Base-by-base conservation (phyloP, 2,329 filamentous ascomycete genomes). In the Metarhizium rileyi region DNA sequence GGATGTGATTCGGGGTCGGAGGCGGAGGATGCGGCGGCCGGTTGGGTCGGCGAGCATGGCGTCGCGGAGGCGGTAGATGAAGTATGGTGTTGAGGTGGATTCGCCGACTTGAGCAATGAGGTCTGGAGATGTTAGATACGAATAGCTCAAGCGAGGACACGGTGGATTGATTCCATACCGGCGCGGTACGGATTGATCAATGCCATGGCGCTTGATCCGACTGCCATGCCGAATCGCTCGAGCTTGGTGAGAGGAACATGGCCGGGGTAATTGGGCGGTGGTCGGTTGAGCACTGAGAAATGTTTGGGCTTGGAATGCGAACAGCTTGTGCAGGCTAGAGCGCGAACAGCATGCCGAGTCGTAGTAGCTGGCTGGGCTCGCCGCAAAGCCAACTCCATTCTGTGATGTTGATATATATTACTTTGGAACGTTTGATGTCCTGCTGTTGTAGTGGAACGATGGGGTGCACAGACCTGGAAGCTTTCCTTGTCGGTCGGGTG, bases 61-160 rank as follows among this genome's bases (percentile, higher is more conserved):
- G 64, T 91, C 81, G 56, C 89, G 90, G 20, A 98, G 87, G 50
- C 88, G 87, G 69, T 87, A 81, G 68, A 96, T 90, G 72, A 97
- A 96, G 76, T 90, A 95, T 12, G 93, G 93, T 9, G 90, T 89
- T 22, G 90, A 89, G 3, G 93, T 97, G 26, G 90, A 84, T 74
- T 98, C 93, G 63, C 90, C 91, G n/a, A 95, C 80, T 30, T 89
- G 81, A 30, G 93, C 93, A 59, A 98, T 94, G 57, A 98, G 82
- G 71, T 98, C 93, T 88, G 20, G 12, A 43, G n/a, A 14, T 3
- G 43, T 38, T 33, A 38, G 38, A 4, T 33, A 38, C 22, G 7
- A 18, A 18, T 8, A 33, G 30, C 3, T 22, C 7, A 14, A 27
- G 38, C n/a, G 25, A 7, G 28, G 18, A 12, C 26, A 53, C 6